Base-by-base conservation (phyloP, 306 rosid genomes). In the Lathyrus tuberosus region DNA sequence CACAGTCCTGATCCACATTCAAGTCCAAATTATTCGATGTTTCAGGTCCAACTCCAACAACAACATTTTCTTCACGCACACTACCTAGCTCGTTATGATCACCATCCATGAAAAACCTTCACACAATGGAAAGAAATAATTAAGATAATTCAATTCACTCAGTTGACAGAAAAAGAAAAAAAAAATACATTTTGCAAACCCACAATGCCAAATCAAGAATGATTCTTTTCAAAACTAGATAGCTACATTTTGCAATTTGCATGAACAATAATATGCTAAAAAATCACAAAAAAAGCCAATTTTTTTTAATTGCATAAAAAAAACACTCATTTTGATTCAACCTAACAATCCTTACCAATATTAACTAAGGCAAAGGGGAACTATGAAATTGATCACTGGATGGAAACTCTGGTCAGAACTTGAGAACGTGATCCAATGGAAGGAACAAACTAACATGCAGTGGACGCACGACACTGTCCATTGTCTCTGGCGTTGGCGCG, bases 1-100 rank as follows among this genome's bases (percentile, higher is more conserved):
- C 43, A 74, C 74, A 67, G 38, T 71, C 78, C 70, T 87, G 89
- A 69, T 87, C 85, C 64, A 83, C 83, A 75, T 88, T 88, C 74
- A 88, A 83, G 78, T 79, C 90, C 85, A 85, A 81, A 48, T 70
- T 76, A 69, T 61, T 79, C 7, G 85, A 77, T 40, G 76, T 35
- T 65, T 75, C 67, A 65, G 33, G 53, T 69, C 84, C 66, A 37
- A 59, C 48, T 67, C 67, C 26, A 24, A 24, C 26, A 24, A 26
- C 81, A 80, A 54, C 69, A 80, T 38, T 57, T 17, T 67, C 82
- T 61, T 69, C 76, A 52, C 54, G 73, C 72, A 77, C 71, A 70
- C 67, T 76, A 67, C 56, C 53, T 38, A 77, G 65, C 63, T 60
- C 67, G 28, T 49, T 63, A 60, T 62, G 69, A 73, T 79, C 79